Evolutionary conservation across 306 rosid genomes (phyloP).

Genomic region (Vachellia collinsii): DNA sequence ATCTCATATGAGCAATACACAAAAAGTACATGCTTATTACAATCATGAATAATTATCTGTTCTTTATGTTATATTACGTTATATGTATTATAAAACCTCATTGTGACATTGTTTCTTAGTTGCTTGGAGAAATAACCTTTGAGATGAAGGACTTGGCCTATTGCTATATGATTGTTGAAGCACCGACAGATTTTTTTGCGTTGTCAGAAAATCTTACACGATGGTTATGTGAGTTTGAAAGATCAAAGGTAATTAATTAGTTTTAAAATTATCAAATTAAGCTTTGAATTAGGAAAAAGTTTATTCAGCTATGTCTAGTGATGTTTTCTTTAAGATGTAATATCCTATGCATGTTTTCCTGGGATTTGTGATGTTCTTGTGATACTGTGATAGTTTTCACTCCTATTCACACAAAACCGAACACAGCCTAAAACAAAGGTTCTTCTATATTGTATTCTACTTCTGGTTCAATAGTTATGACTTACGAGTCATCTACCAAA

Average conservation of each 20-base stretch:
- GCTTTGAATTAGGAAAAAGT: not conserved
- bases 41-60: not conserved
- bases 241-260: slow-evolving; percentile 62
- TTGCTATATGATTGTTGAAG: slow-evolving; percentile 66
- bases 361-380: slow-evolving; percentile 17
- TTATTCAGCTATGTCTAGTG: slow-evolving; percentile 5
- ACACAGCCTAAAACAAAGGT: not conserved
- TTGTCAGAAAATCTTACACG: slow-evolving; percentile 72
- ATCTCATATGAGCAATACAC: slow-evolving; percentile 10
- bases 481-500: not conserved
- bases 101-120: slow-evolving; percentile 48
- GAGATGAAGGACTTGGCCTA: slow-evolving; percentile 87
- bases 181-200: slow-evolving; percentile 67
- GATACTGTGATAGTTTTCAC: not conserved
- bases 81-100: slow-evolving; percentile 22
- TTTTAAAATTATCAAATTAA: slow-evolving; percentile 1
- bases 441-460: not conserved
- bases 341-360: slow-evolving; percentile 9
- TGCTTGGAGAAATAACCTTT: slow-evolving; percentile 84
- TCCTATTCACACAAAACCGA: not conserved
- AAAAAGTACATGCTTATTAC: slow-evolving; percentile 21
- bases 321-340: slow-evolving; percentile 10
- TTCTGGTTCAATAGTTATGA: not conserved
- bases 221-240: slow-evolving; percentile 89
- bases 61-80: slow-evolving; percentile 4